Base-by-base conservation (phyloP, 306 rosid genomes). In the Aeschynomene evenia region DNA sequence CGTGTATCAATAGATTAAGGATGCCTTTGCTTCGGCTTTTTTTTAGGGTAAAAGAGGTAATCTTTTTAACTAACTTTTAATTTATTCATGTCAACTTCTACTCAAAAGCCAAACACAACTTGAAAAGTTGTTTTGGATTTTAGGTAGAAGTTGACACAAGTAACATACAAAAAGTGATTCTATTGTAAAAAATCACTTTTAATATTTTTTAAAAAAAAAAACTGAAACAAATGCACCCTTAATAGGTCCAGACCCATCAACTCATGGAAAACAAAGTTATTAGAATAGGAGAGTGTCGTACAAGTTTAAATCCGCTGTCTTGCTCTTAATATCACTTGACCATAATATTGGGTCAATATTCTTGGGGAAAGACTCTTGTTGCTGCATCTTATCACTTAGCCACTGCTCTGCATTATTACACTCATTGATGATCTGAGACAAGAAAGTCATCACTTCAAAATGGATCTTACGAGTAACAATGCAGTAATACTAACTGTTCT, bases 391-490 rank as follows among this genome's bases (percentile, higher is more conserved):
- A 79, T 91, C 96, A 29, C 19, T 46, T n/a, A 91, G 79, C 97
- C 97, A 95, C 64, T 84, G 87, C 76, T 91, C 88, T 24, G 74
- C 87, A 70, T 79, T 83, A 53, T 76, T 62, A 84, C 91, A 87
- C 77, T 89, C 90, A n/a, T 68, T 80, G 28, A 69, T 69, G 63
- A 82, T 46, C 85, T 82, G 85, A 82, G 77, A 82, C 63, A 77
- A 70, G 43, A 57, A 42, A 82, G 45, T 23, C 53, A 58, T 33
- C 51, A 58, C 36, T 52, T 24, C 50, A 42, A 69, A 72, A 43
- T 58, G 43, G 16, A 62, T 63, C 76, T 57, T 43, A 68, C 16
- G 67, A 65, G 80, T 9, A 77, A n/a, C 40, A 66, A 73, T 66
- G 24, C 23, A 29, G 50, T 48, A 29, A 53, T 26, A 77, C 34